Evolutionary conservation across 2,329 filamentous ascomycete genomes (phyloP).

Genomic region (Xylariaceae sp.): DNA sequence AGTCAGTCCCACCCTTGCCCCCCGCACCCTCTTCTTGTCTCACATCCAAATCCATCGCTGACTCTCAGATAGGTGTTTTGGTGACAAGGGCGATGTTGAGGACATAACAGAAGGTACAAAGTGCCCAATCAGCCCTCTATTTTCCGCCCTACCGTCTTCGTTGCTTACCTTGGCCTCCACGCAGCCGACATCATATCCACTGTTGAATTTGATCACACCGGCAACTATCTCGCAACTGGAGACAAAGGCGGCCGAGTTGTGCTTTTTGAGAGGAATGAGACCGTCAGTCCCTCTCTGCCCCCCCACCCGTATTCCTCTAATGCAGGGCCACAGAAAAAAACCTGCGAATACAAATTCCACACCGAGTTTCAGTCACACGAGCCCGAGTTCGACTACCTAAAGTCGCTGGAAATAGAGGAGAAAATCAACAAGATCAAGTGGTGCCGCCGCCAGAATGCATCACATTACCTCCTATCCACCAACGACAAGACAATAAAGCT

Average conservation of each 20-base stretch:
- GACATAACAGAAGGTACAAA: slow-evolving; percentile 88
- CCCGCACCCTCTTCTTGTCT: slow-evolving; percentile 5
- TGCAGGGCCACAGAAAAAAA: slow-evolving; percentile 79
- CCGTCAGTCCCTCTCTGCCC: slow-evolving; percentile 54
- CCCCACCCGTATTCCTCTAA: slow-evolving; percentile 13
- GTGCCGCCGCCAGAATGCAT: slow-evolving; percentile 97
- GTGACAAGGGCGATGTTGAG: slow-evolving; percentile 98
- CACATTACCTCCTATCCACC: slow-evolving; percentile 95
- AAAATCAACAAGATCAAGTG: slow-evolving; percentile 99
- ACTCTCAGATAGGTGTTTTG: slow-evolving; percentile 80
- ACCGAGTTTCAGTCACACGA: slow-evolving; percentile 99
- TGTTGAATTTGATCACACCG: slow-evolving; percentile 86
- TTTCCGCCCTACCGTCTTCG: not conserved
- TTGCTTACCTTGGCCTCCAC: slow-evolving; percentile 5
- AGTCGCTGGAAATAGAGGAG: slow-evolving; percentile 98
- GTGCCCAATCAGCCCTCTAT: not conserved
- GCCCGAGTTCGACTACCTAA: slow-evolving; percentile 98
- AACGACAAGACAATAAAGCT: slow-evolving; percentile 99
- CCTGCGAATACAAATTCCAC: slow-evolving; percentile 99
- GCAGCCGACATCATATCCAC: slow-evolving; percentile 87
- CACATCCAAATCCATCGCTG: too few relatives aligned
- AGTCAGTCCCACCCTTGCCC: slow-evolving; percentile 9
- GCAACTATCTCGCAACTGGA: slow-evolving; percentile 85
- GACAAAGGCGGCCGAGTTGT: slow-evolving; percentile 85
- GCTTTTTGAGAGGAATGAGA: slow-evolving; percentile 90